Evolutionary conservation across 2,329 filamentous ascomycete genomes (phyloP).

Genomic region (Exophiala bonariae): DNA sequence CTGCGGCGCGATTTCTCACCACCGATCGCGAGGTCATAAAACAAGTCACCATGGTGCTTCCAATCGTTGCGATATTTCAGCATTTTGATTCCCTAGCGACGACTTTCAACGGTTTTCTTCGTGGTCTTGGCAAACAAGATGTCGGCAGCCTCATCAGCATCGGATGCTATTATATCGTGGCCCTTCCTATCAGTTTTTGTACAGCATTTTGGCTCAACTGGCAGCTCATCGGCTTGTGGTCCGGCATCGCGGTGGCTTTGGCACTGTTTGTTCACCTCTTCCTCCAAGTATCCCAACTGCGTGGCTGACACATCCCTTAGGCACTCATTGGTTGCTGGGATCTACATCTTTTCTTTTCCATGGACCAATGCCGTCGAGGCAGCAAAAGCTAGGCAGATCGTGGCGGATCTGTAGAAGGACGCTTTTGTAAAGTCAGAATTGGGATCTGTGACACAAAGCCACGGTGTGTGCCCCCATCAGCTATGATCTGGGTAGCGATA

Average conservation of each 20-base stretch:
- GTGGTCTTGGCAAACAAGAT: constrained; percentile 75
- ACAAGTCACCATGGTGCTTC: constrained; percentile 64
- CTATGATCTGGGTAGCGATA: too few species aligned
- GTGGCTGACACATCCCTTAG: too few species aligned
- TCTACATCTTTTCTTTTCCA: too few species aligned
- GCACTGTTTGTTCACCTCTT: too few species aligned
- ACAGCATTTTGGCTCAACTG: constrained; percentile 66
- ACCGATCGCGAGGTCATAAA: constrained; percentile 61
- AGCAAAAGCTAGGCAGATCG: too few species aligned
- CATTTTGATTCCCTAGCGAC: constrained; percentile 72
- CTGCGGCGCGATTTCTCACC: constrained; percentile 70
- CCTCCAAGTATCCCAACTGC: too few species aligned
- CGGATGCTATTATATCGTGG: constrained; percentile 73
- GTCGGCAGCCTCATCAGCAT: constrained; percentile 79
- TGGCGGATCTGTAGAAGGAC: too few species aligned
- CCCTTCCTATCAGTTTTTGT: constrained; percentile 70
- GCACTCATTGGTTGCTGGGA: too few species aligned
- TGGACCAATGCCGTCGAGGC: too few species aligned
- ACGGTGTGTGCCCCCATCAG: too few species aligned
- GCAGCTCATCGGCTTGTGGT: constrained; percentile 73
- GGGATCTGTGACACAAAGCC: too few species aligned
- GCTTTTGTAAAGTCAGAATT: too few species aligned
- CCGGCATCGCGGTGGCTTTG: constrained; percentile 60
- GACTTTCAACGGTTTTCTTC: constrained; percentile 71
- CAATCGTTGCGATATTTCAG: constrained; percentile 75